A percentile compares a stretch with the other conserved stretches of the same genome.
Evolutionary conservation across 148 eudicot species (phyloP).

Genomic region (Beta vulgaris): DNA sequence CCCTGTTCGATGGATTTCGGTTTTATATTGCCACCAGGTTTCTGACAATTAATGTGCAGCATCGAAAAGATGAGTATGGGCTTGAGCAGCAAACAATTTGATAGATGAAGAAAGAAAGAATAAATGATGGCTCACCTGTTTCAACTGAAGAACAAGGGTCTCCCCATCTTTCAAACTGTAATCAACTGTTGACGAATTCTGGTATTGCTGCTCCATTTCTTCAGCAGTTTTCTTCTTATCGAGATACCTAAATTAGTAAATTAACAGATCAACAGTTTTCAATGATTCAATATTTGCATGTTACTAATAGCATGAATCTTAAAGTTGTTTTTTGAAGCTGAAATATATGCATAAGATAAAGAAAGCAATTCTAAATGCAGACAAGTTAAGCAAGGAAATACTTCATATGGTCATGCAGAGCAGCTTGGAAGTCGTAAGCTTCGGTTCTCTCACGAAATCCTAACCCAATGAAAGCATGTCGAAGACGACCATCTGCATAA

Average conservation of each 20-base stretch:
- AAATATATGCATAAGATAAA: no score
- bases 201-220: conserved; percentile 97
- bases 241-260: conserved; percentile 52
- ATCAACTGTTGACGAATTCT: conserved; percentile 73
- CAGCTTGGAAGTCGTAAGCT: conserved; percentile 98
- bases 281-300: not conserved
- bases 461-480: conserved; percentile 93
- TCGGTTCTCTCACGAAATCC: conserved; percentile 95
- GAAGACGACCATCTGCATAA: conserved; percentile 78
- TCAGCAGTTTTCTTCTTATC: conserved; percentile 95
- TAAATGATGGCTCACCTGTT: conserved; percentile 47
- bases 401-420: conserved; percentile 99
- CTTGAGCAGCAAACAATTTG: not conserved
- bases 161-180: conserved; percentile 97
- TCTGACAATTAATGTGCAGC: conserved; percentile 37
- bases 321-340: not conserved
- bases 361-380: not conserved
- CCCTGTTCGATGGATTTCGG: conserved; percentile 73
- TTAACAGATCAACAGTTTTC: not conserved
- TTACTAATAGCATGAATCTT: not conserved
- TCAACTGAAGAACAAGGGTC: conserved; percentile 77
- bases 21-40: conserved; percentile 44
- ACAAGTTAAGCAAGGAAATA: conserved; percentile 29
- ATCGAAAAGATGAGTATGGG: not conserved
- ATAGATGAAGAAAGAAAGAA: not conserved